phyloP scores from a whole-genome alignment of 441 rosid species.

The Aleurites moluccanus region DNA sequence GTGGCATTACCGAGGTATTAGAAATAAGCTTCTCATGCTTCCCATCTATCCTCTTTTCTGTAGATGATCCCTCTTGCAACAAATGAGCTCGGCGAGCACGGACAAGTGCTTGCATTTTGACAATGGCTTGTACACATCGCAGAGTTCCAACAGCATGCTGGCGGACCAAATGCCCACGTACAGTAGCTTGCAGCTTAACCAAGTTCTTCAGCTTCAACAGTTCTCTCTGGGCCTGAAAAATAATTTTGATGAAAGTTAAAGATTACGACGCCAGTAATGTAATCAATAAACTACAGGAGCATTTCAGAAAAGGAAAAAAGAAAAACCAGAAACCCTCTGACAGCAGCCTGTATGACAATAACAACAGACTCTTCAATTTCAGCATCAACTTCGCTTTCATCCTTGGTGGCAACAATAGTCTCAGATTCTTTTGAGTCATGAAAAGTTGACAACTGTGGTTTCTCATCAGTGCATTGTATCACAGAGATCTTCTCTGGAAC shows the following conservation, averaged over 20 bases:
- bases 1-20: constrained; percentile 42
- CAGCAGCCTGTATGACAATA: constrained; percentile 59
- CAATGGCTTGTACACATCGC: constrained; percentile 79
- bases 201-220: constrained; percentile 65
- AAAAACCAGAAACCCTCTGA: constrained; percentile 64
- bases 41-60: constrained; percentile 24
- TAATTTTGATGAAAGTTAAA: constrained; percentile 17
- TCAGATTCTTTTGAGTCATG: constrained; percentile 39
- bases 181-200: constrained; percentile 87
- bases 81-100: constrained; percentile 60
- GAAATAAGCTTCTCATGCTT: constrained; percentile 33
- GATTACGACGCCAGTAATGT: neutral
- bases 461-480: constrained; percentile 45
- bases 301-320: constrained; percentile 5
- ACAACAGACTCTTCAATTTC: constrained; percentile 50
- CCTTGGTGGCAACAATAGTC: constrained; percentile 31
- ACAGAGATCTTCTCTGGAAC: constrained; percentile 43
- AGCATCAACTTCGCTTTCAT: constrained; percentile 34
- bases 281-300: constrained; percentile 4
- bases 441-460: constrained; percentile 35
- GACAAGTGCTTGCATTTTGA: constrained; percentile 88
- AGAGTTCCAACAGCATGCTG: constrained; percentile 83
- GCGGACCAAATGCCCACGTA: constrained; percentile 88
- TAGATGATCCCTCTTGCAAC: constrained; percentile 30
- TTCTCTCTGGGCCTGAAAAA: constrained; percentile 61